Conservation (phyloP, 345 rosid genomes). For the Trapa bicornis region DNA sequence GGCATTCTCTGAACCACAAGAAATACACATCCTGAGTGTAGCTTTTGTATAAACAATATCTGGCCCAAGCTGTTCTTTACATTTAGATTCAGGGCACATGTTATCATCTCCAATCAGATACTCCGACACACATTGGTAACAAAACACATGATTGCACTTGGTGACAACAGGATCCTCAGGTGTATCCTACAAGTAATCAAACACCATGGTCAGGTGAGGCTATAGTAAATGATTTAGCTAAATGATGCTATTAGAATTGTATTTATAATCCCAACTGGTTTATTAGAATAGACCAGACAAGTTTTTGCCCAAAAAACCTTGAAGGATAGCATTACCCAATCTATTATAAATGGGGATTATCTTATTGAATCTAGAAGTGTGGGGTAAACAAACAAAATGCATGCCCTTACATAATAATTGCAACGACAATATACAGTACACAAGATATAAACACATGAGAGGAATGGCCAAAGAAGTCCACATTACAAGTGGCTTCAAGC, state of each 20-base stretch:
- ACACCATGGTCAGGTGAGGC: slow-evolving; percentile 7
- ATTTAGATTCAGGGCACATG: slow-evolving; percentile 53
- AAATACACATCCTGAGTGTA: slow-evolving; percentile 43
- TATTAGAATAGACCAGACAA: too few relatives aligned
- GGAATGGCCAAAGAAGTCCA: not conserved
- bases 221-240: not conserved
- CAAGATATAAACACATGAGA: not conserved
- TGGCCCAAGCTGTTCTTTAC: slow-evolving; percentile 57
- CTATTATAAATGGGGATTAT: too few relatives aligned
- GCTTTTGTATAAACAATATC: slow-evolving; percentile 71
- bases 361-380: too few relatives aligned
- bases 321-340: too few relatives aligned
- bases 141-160: slow-evolving; percentile 80
- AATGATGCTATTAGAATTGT: not conserved
- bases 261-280: too few relatives aligned
- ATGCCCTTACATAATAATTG: not conserved
- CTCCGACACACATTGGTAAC: slow-evolving; percentile 78
- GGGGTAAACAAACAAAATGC: too few relatives aligned
- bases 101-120: slow-evolving; percentile 71
- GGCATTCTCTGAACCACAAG: slow-evolving; percentile 30
- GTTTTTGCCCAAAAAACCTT: too few relatives aligned
- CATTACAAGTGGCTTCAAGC: not conserved
- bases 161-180: slow-evolving; percentile 85
- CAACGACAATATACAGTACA: not conserved
- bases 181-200: slow-evolving; percentile 56